A percentile compares a stretch with the other conserved stretches of the same genome.
Evolutionary conservation across 2,329 filamentous ascomycete genomes (phyloP).

Genomic region (Arthrinium puccinioides): DNA sequence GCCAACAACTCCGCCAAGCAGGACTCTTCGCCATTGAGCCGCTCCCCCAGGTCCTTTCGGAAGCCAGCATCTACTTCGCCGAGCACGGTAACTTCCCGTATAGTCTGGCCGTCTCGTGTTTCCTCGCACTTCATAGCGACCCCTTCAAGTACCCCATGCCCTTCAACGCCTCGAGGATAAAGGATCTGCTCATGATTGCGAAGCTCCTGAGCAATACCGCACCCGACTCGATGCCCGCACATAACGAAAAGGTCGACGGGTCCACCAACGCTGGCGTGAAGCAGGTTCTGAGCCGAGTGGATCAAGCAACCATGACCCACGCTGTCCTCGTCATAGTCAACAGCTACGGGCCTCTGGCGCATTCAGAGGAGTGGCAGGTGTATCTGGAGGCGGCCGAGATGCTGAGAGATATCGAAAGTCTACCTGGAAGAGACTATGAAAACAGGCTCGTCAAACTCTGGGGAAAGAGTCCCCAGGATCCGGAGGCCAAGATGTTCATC

Average conservation of each 20-base stretch:
- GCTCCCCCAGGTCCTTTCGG: slow-evolving; percentile 34
- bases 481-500: slow-evolving; percentile 38
- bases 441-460: slow-evolving; percentile 35
- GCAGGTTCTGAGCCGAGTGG: slow-evolving; percentile 32
- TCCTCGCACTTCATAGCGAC: slow-evolving; percentile 39
- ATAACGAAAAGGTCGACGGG: not conserved
- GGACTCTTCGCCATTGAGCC: slow-evolving; percentile 43
- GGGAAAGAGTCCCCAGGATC: slow-evolving; percentile 30
- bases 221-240: slow-evolving; percentile 18
- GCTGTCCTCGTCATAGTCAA: slow-evolving; percentile 42
- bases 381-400: slow-evolving; percentile 35
- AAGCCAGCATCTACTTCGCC: slow-evolving; percentile 37
- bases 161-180: slow-evolving; percentile 42
- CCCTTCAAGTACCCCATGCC: slow-evolving; percentile 42
- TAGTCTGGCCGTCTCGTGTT: slow-evolving; percentile 38
- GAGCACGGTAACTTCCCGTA: slow-evolving; percentile 33
- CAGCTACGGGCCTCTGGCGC: slow-evolving; percentile 31
- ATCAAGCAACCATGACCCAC: slow-evolving; percentile 47
- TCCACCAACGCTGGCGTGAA: slow-evolving; percentile 8
- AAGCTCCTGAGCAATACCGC: slow-evolving; percentile 45
- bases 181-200: slow-evolving; percentile 42
- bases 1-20: slow-evolving; percentile 28
- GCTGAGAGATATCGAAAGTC: slow-evolving; percentile 39
- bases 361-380: slow-evolving; percentile 39
- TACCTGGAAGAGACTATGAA: slow-evolving; percentile 38